These are phyloP conservation scores for Colletotrichum caudatum DNA, from an alignment of 2,329 filamentous ascomycete species.

Conservation along the genomic window DNA sequence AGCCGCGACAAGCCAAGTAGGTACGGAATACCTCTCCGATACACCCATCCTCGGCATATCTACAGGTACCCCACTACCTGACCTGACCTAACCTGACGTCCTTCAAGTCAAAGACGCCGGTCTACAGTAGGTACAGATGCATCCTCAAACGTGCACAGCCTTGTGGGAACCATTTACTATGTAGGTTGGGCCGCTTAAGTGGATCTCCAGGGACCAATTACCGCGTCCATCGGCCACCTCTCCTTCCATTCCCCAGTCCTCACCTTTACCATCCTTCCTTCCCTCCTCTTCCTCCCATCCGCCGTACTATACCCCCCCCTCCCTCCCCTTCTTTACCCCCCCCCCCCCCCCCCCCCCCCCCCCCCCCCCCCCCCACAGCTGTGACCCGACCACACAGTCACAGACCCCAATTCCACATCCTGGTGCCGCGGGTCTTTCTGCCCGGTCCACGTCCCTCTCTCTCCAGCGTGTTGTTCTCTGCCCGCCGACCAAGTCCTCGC, in stretches of 20 bases:
- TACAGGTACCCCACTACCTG: conserved; percentile 23
- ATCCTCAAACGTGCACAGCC: conserved; percentile 45
- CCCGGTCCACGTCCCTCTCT: conserved; percentile 19
- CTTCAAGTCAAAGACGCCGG: conserved; percentile 21
- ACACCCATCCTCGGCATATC: not conserved
- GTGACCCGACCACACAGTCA: conserved; percentile 17
- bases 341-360: not conserved
- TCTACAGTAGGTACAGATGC: conserved; percentile 26
- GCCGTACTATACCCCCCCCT: not conserved
- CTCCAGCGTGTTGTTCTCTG: conserved; percentile 18
- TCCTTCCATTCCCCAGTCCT: conserved; percentile 1
- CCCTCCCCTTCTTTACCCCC: no score
- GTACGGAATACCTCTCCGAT: not conserved
- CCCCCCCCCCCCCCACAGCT: conserved; percentile 9
- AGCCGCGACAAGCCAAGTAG: not conserved
- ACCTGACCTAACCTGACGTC: conserved; percentile 1
- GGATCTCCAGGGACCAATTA: conserved; percentile 23
- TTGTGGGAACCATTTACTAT: conserved; percentile 42
- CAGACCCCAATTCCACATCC: conserved; percentile 25
- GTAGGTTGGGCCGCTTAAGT: conserved; percentile 30
- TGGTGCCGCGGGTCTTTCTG: conserved; percentile 19
- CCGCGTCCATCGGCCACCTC: conserved; percentile 2
- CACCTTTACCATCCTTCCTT: not conserved
- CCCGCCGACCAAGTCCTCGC: conserved; percentile 29
- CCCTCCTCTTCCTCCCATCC: not conserved